These are phyloP conservation scores for Bryoglossum gracile DNA, from an alignment of 495 filamentous ascomycete genomes.

Conservation along the genomic window DNA sequence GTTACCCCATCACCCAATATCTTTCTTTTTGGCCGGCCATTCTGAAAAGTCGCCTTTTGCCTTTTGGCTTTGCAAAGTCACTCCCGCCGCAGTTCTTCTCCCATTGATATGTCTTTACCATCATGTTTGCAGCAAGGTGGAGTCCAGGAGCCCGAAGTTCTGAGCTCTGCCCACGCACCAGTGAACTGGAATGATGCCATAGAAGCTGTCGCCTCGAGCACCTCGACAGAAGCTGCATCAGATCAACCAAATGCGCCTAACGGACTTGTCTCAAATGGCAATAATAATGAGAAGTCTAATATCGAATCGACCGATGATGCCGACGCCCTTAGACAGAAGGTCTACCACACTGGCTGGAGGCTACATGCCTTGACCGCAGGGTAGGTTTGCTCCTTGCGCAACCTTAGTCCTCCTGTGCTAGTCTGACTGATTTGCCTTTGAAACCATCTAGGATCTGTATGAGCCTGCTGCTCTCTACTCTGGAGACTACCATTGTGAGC, in stretches of 20 bases:
- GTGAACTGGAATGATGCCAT: constrained; percentile 1
- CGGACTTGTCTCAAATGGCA: constrained; percentile 1
- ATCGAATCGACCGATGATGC: constrained; percentile 1
- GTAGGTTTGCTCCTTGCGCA: constrained; percentile 3
- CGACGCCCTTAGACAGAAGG: constrained; percentile 9
- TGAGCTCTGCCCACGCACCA: not conserved
- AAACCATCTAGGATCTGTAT: constrained; percentile 35
- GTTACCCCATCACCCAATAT: no score
- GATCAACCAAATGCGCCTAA: not conserved
- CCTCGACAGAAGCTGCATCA: constrained; percentile 3
- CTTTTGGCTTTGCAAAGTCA: not conserved
- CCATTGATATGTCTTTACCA: constrained; percentile 1
- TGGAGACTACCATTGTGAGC: constrained; percentile 52
- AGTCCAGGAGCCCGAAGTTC: not conserved
- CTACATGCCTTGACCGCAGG: constrained; percentile 7
- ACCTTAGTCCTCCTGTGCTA: not conserved
- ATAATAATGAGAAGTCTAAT: constrained; percentile 3
- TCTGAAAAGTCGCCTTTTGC: not conserved
- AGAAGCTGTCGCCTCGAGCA: constrained; percentile 5
- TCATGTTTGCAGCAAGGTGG: not conserved
- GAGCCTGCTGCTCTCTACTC: constrained; percentile 41
- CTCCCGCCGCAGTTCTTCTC: not conserved
- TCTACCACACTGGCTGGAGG: constrained; percentile 2
- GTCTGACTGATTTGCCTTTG: not conserved
- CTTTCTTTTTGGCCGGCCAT: no score